phyloP scores from a whole-genome alignment of 129 eudicot genomes.

The Saposhnikovia divaricata region DNA sequence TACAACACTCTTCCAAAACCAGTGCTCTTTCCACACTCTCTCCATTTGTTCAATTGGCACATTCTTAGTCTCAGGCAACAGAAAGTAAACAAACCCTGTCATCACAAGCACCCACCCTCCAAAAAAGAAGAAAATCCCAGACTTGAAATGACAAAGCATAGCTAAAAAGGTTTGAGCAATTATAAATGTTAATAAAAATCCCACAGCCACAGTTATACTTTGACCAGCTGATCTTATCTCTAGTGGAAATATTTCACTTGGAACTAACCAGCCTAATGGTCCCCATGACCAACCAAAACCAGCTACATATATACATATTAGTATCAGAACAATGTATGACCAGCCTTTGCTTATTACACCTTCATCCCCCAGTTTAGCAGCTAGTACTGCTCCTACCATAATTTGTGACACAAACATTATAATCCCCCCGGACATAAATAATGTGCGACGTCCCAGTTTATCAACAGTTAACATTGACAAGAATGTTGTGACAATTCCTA shows the following conservation, averaged over 20 bases:
- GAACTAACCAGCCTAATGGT: slow-evolving; percentile 63
- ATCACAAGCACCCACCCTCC: slow-evolving; percentile 65
- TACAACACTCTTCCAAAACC: slow-evolving; percentile 50
- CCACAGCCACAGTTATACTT: slow-evolving; percentile 54
- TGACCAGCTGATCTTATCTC: slow-evolving; percentile 66
- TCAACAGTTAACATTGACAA: slow-evolving; percentile 48
- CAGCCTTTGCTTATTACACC: slow-evolving; percentile 48
- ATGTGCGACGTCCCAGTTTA: slow-evolving; percentile 38
- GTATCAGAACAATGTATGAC: slow-evolving; percentile 31
- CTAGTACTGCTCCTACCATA: slow-evolving; percentile 46
- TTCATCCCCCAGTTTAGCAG: slow-evolving; percentile 52
- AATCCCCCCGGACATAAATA: slow-evolving; percentile 44
- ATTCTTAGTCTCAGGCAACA: slow-evolving; percentile 62
- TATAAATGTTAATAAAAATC: slow-evolving; percentile 39
- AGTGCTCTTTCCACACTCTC: slow-evolving; percentile 47
- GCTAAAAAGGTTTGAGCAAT: slow-evolving; percentile 47
- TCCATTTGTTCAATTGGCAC: slow-evolving; percentile 62
- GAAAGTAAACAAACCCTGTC: slow-evolving; percentile 46
- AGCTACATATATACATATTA: slow-evolving; percentile 44
- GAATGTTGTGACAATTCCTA: slow-evolving; percentile 30
- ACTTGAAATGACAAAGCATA: slow-evolving; percentile 50
- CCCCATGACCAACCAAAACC: slow-evolving; percentile 83
- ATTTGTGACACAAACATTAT: slow-evolving; percentile 55
- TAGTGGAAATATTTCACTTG: slow-evolving; percentile 65
- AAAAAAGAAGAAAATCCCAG: slow-evolving; percentile 56